Evolutionary conservation across 192 early-diverging fungal genomes (phyloP), one percentile per base, ranked within the genome.

Genomic region (Spizellomyces sp.): DNA sequence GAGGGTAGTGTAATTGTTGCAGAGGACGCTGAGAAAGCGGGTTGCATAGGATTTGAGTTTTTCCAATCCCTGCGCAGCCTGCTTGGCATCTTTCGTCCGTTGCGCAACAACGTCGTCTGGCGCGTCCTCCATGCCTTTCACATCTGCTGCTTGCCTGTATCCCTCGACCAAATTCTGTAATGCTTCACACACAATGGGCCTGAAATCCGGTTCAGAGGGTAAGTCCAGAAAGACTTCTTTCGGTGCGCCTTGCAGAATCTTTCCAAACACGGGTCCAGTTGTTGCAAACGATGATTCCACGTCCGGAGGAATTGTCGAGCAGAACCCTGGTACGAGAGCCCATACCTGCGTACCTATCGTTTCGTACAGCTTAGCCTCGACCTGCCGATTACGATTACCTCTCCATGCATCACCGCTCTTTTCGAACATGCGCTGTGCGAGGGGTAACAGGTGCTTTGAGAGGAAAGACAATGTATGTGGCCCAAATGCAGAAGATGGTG

Each of bases 311-410:
- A 92, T 73, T 43, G 92, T 89, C 17, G 76, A 70, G 75, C 94
- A 98, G 69, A 96, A 89, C 21, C 90, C 91, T 21, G 91, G 90
- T 22, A 94, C 81, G 46, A 98, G 81, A 17, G 87, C 86, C 93
- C 95, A 99, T 48, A 95, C 84, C 83, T 99, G 97, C 43, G 89
- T 81, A 44, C 83, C 85, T 41, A 99, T 82, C 4, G 96, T 96
- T 62, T 91, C 92, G 79, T 89, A 97, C 46, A 99, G 85, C 77
- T 98, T 96, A 55, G 94, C 87, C 79, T 79, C 70, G 22, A 79
- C 58, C 47, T 70, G 64, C 10, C 69, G 58, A 47, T 63, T 91
- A 88, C 55, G 90, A 80, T 58, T 87, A 82, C 22, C 90, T 76
- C 61, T 83, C 85, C 69, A 89, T 70, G 19, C 77, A 65, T 76